Conservation (phyloP, 257 asterid species). For the Petunia axillaris region DNA sequence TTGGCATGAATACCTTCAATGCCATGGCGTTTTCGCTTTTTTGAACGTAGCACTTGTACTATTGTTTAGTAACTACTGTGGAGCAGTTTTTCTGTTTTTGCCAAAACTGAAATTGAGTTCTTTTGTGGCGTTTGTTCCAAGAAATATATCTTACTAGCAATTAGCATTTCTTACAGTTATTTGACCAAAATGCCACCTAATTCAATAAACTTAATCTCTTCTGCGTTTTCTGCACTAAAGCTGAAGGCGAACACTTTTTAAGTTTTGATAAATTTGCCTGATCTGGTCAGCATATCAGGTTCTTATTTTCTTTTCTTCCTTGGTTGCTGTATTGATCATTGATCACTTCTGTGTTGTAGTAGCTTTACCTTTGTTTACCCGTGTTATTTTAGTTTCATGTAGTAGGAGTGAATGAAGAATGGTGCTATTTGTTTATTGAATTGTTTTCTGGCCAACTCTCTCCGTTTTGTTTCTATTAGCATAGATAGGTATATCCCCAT, state of each 20-base stretch:
- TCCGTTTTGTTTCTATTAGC: not conserved
- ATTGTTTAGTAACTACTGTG: not conserved
- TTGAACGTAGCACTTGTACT: not conserved
- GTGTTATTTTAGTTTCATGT: not conserved
- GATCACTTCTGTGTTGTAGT: not conserved
- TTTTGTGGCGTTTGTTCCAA: not conserved
- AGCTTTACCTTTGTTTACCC: not conserved
- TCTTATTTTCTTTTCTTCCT: not conserved
- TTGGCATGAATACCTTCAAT: not conserved
- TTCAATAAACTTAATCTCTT: not conserved
- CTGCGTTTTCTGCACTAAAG: not conserved
- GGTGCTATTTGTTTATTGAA: not conserved
- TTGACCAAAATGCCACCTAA: not conserved
- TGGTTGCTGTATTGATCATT: not conserved
- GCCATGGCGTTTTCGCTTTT: not conserved
- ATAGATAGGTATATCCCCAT: not conserved
- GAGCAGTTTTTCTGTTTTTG: not conserved
- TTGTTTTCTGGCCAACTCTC: not conserved
- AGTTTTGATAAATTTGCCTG: not conserved
- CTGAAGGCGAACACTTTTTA: not conserved
- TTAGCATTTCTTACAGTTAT: not conserved
- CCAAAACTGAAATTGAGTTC: not conserved
- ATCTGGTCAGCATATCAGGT: constrained; percentile 5
- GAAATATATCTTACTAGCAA: not conserved
- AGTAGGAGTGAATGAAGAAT: not conserved